Evolutionary conservation across 2,329 filamentous ascomycete genomes (phyloP), one percentile per base, ranked within the genome.

Genomic region (Verticillium nonalfalfae): DNA sequence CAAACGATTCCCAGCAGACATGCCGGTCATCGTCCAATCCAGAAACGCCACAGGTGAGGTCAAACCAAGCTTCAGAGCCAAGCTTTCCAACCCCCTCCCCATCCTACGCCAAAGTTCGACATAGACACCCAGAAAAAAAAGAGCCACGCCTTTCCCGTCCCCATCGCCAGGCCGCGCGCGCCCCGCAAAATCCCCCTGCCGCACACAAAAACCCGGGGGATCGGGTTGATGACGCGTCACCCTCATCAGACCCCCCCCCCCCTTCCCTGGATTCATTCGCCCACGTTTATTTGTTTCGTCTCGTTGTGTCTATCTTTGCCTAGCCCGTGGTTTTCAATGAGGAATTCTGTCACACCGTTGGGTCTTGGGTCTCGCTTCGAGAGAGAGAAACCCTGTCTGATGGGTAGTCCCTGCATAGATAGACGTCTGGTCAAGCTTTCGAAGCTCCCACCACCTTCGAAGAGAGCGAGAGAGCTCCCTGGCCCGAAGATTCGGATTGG

Each of bases 41-140:
- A 26, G 26, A 50, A 21, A 50, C 45, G 45, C 45, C 45, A 50
- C 45, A 50, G 54, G 11, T 59, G 58, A 52, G 33, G 58, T 59
- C 58, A 38, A 59, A 59, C 58, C 58, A 59, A 59, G 58, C 58
- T 54, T 54, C 50, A n/a, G 15, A 31, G 58, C 58, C 58, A 59
- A 59, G 58, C 57, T 50, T 50, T 31, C n/a, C 26, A 26, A 26
- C 2, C 5, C 13, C 9, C 45, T n/a, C 9, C 45, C 7, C 18
- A 7, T 26, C n/a, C 45, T 18, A 26, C 26, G 26, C 26, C 26
- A 26, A 26, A 26, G 3, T 4, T 26, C 26, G 4, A 26, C 26
- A 26, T 26, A 4, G 26, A 10, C n/a, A n/a, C 3, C 3, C n/a
- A 50, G n/a, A 50, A 26, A 18, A 50, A n/a, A 50, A 50, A 50